phyloP scores from a whole-genome alignment of 345 rosid genomes.

The Euphorbia lathyris region DNA sequence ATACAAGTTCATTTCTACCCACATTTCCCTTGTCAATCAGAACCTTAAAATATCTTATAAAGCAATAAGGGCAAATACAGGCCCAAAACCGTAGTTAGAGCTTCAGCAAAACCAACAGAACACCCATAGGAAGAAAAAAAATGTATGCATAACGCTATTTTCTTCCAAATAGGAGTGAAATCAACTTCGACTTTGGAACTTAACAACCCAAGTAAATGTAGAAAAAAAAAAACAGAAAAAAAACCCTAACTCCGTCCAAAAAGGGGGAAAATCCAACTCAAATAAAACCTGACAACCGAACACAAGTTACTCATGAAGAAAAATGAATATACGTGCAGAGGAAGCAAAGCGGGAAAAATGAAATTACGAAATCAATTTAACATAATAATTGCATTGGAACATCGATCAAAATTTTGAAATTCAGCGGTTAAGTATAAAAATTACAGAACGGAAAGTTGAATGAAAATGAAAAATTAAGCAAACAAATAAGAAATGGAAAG shows the following conservation, averaged over 20 bases:
- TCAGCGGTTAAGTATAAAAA: too few relatives aligned
- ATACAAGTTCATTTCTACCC: too few relatives aligned
- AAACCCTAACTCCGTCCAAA: conserved; percentile 10
- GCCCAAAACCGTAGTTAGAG: not conserved
- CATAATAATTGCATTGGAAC: too few relatives aligned
- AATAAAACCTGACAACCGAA: not conserved
- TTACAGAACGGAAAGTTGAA: not conserved
- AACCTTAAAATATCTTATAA: not conserved
- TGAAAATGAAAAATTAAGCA: not conserved
- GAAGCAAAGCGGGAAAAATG: not conserved
- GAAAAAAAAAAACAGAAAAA: too few relatives aligned
- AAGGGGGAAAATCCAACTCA: not conserved
- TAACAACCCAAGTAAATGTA: not conserved
- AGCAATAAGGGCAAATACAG: not conserved
- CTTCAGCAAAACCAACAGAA: not conserved
- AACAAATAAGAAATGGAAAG: not conserved
- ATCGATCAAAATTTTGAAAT: not conserved
- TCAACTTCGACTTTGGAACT: not conserved
- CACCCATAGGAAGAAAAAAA: too few relatives aligned
- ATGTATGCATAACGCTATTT: not conserved
- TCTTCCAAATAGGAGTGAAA: not conserved
- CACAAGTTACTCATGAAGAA: not conserved
- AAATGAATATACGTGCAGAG: not conserved
- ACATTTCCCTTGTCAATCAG: not conserved
- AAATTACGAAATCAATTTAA: not conserved